Conservation (phyloP, 2,329 filamentous ascomycete genomes). For the Arthroderma sp. region DNA sequence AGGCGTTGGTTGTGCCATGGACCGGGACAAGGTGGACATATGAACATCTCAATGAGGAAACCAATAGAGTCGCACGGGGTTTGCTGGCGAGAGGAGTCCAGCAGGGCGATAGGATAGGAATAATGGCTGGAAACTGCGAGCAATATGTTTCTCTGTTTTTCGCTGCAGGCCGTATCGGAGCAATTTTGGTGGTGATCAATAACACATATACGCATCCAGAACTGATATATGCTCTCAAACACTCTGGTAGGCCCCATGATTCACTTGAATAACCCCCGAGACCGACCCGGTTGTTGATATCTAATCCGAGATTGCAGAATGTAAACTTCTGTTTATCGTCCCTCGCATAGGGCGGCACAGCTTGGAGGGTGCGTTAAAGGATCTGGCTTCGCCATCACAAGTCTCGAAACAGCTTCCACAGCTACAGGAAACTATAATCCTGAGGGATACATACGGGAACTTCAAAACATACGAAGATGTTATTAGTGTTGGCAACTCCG, state of each 20-base stretch:
- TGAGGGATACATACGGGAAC: constrained; percentile 41
- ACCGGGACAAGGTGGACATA: constrained; percentile 63
- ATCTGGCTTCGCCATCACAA: constrained; percentile 33
- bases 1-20: constrained; percentile 63
- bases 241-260: constrained; percentile 43
- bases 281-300: no score
- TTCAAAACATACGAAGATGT: constrained; percentile 50
- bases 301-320: constrained; percentile 35
- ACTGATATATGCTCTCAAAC: constrained; percentile 55
- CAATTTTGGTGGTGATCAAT: constrained; percentile 63
- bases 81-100: constrained; percentile 53
- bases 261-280: background rate
- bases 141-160: constrained; percentile 57
- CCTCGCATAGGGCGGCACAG: constrained; percentile 53
- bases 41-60: constrained; percentile 49
- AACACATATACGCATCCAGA: constrained; percentile 69
- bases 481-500: constrained; percentile 37
- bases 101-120: constrained; percentile 56
- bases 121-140: constrained; percentile 55
- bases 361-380: constrained; percentile 45
- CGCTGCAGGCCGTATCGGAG: constrained; percentile 52
- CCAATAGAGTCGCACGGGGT: constrained; percentile 49
- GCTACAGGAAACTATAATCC: constrained; percentile 43
- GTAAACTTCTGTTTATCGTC: constrained; percentile 61
- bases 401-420: constrained; percentile 25